Base-by-base conservation (phyloP, 805 yeast species). In the Lipomyces lipofer region DNA sequence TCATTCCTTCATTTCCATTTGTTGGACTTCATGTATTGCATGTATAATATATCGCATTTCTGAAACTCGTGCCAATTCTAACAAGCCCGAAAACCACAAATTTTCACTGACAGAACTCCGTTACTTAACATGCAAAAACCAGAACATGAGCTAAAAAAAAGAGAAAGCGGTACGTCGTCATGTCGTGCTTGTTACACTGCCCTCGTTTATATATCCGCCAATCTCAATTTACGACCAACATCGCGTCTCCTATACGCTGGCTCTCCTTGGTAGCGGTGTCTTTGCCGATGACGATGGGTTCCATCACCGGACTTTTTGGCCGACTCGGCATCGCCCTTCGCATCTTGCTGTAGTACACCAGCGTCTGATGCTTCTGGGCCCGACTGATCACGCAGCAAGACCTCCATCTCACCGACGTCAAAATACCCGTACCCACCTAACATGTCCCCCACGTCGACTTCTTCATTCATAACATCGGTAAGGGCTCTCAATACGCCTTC, bases 381-480 rank as follows among this genome's bases (percentile, higher is more conserved):
- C 2, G 80, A 74, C 15, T 76, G 76, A 7, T 84, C 86, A 52
- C 85, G 71, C 6, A 86, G 79, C 58, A 86, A 75, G 51, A 79
- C 66, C 32, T 80, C 82, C 54, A 83, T 83, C 60, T 85, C 82
- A 9, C 85, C 88, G 58, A 84, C 76, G 63, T 86, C 94, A 67
- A 87, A 87, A 69, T 87, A 86, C 33, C 91, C 96, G 69, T 90
- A 90, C 2, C 97, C 97, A 42, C 96, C 92, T 36, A 89, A 73
- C 53, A 75, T 64, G 57, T 74, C 73, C 38, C 68, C 65, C 59
- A 75, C 69, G 21, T 61, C 68, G 43, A 60, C 67, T 27, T 63
- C 65, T 8, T 58, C 52, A 12, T 48, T 46, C 5, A 57, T 51
- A 22, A 39, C 56, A 32, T 60, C 27, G 29, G 38, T 5, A n/a